Evolutionary conservation across 2,329 filamentous ascomycete genomes (phyloP).

Genomic region (Penicillium crustosum): DNA sequence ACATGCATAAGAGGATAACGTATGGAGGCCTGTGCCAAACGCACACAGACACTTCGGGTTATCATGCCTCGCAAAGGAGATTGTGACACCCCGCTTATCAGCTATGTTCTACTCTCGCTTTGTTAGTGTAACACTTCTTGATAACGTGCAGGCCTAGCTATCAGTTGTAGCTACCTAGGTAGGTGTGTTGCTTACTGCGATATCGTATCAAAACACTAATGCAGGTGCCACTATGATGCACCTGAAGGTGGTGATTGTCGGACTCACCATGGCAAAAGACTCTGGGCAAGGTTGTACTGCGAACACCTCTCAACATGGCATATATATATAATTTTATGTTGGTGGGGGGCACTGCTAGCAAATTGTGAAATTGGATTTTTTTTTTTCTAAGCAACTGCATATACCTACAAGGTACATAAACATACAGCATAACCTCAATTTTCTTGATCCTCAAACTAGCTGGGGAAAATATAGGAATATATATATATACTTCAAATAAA

Average conservation of each 20-base stretch:
- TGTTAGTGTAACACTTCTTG: neutral
- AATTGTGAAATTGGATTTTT: neutral
- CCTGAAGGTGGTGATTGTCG: neutral
- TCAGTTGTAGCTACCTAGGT: too few species aligned
- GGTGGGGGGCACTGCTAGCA: neutral
- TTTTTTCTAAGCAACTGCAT: neutral
- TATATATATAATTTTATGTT: neutral
- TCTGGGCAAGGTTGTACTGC: neutral
- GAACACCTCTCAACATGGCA: neutral
- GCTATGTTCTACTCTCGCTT: neutral
- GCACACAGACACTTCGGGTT: neutral
- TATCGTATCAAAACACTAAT: neutral
- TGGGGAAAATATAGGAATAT: neutral
- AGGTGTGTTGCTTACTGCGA: neutral
- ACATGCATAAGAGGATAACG: neutral
- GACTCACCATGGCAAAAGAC: neutral
- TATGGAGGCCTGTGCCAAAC: neutral
- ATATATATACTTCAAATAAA: neutral
- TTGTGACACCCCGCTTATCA: slow-evolving; percentile 1
- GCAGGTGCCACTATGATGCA: neutral
- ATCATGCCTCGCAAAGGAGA: neutral
- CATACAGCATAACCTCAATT: neutral
- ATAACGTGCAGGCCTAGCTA: neutral
- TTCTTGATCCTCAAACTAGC: neutral
- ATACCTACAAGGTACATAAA: neutral